Evolutionary conservation across 2,329 filamentous ascomycete species (phyloP).

Genomic region (Colletotrichum coccodes): DNA sequence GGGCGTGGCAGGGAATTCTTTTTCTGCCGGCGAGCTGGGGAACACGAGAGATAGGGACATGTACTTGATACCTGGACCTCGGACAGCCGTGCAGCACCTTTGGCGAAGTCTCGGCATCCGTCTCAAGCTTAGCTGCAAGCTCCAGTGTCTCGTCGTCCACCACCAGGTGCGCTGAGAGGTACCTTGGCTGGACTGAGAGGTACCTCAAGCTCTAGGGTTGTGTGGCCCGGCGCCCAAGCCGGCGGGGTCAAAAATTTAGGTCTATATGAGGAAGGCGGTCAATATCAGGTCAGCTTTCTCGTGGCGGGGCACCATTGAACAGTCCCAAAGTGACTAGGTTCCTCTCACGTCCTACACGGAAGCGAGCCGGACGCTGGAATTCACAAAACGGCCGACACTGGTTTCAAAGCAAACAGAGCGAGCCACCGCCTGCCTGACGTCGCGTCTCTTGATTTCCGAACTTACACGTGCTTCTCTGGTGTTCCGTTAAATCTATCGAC

Average conservation of each 20-base stretch:
- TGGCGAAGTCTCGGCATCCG: not conserved
- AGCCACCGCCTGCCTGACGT: not conserved
- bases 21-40: not conserved
- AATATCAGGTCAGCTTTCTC: not conserved
- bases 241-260: not conserved
- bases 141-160: not conserved
- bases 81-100: not conserved
- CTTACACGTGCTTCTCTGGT: not conserved
- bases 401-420: too few species aligned
- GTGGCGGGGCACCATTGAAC: not conserved
- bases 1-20: not conserved
- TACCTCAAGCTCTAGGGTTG: conserved; percentile 8
- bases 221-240: conserved; percentile 5
- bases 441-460: not conserved
- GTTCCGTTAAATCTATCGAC: not conserved
- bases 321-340: too few species aligned
- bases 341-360: too few species aligned
- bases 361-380: too few species aligned
- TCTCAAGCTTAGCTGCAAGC: not conserved
- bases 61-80: not conserved
- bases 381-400: too few species aligned
- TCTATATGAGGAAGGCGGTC: conserved; percentile 9
- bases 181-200: not conserved
- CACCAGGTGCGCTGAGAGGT: too few species aligned
- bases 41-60: not conserved